Evolutionary conservation across 176 grass and related monocot genomes (phyloP).

Genomic region (Carex littledalei): DNA sequence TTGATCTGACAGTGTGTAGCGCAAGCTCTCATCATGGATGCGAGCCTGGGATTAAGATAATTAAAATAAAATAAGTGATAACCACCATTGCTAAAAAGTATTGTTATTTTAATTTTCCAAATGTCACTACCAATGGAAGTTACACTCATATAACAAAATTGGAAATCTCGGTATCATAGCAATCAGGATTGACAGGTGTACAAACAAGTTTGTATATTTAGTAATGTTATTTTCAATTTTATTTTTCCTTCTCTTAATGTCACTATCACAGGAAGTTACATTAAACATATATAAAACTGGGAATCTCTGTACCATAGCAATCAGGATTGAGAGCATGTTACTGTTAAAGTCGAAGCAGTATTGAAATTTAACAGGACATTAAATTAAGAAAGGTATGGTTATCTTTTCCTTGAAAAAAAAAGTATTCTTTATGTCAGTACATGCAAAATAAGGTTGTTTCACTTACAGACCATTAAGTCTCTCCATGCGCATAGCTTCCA

Average conservation of each 20-base stretch:
- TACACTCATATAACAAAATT: neutral
- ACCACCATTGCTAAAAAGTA: neutral
- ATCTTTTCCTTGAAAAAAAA: neutral
- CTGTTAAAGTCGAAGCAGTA: neutral
- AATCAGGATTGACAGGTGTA: neutral
- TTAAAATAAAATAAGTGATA: constrained; percentile 14
- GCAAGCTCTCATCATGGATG: constrained; percentile 93
- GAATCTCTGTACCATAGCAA: neutral
- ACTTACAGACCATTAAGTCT: constrained; percentile 87
- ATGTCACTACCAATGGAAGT: neutral
- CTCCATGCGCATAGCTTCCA: constrained; percentile 95
- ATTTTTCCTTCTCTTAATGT: neutral
- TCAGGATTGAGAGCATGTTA: neutral
- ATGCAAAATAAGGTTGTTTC: constrained; percentile 9
- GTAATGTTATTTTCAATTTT: neutral
- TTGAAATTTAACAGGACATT: neutral
- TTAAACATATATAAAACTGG: neutral
- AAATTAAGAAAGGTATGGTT: neutral
- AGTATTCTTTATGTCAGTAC: neutral
- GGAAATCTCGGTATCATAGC: neutral
- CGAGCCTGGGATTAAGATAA: constrained; percentile 55
- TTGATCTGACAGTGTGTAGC: constrained; percentile 83
- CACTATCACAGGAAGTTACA: neutral
- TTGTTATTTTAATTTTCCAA: neutral
- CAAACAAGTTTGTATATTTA: neutral